Base-by-base conservation (phyloP, 2,329 filamentous ascomycete species). In the Spiromastix sp. region DNA sequence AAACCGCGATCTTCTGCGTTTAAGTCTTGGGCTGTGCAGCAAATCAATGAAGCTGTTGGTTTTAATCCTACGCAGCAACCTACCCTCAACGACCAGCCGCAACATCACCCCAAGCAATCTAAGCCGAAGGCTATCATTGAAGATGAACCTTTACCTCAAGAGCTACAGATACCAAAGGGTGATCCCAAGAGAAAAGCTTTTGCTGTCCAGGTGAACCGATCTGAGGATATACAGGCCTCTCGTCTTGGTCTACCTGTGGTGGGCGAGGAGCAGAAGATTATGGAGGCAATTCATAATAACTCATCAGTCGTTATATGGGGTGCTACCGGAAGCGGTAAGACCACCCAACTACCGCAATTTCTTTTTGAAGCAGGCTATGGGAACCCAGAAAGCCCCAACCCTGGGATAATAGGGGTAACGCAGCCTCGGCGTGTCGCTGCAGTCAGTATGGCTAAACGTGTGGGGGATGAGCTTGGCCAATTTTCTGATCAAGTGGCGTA, bases 241-340 rank as follows among this genome's bases (percentile, higher is more conserved):
- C 77, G 91, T 9, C 59, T 93, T 30, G 76, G 82, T 37, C 70
- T 98, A 11, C 91, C 91, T 0, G 84, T 98, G 1, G 85, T 96
- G 2, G 84, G 84, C 2, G 87, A 96, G 56, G 91, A 98, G 58
- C 91, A 98, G 54, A 86, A 81, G 50, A 87, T 98, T 19, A 96
- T 98, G 87, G 91, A 98, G 60, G 86, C 87, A 1, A 85, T 98
- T 32, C 81, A 95, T 59, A 89, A 89, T 54, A 82, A 95, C 55
- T 74, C 89, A 34, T 78, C 85, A 3, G 83, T 95, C 1, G 81
- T 98, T 8, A 77, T 98, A 5, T 95, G 89, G 63, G 91, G 91
- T 59, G 81, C 86, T 10, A 98, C 93, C 21, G 91, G 91, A 59
- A 95, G 86, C 43, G 91, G 91, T 56, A 98, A 98, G 61, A 98